Percentiles rank a stretch among this genome's conserved stretches.
Conservation (phyloP, 2,329 filamentous ascomycete species). For the Pseudogymnoascus sp. region DNA sequence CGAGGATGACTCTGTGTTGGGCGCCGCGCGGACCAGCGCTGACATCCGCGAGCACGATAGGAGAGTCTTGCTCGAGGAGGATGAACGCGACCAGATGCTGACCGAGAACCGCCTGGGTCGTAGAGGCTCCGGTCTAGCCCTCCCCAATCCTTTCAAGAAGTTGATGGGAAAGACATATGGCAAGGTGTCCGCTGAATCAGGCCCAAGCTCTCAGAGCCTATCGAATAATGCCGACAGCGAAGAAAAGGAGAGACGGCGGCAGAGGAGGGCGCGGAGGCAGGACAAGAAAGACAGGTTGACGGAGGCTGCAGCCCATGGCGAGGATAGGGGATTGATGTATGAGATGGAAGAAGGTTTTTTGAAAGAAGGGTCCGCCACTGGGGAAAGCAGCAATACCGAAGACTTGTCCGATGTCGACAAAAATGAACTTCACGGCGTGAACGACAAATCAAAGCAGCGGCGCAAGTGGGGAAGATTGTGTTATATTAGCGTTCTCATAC, state of each 20-base stretch:
- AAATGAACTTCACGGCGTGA: slow-evolving; percentile 41
- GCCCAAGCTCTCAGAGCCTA: slow-evolving; percentile 36
- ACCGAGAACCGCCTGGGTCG: slow-evolving; percentile 43
- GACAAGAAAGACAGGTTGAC: slow-evolving; percentile 48
- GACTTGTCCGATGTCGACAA: slow-evolving; percentile 54
- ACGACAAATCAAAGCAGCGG: slow-evolving; percentile 44
- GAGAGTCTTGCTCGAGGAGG: slow-evolving; percentile 68
- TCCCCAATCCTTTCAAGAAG: slow-evolving; percentile 37
- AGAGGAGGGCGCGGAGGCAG: slow-evolving; percentile 42
- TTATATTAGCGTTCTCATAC: slow-evolving; percentile 47
- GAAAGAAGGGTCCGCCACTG: slow-evolving; percentile 59
- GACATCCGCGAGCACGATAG: slow-evolving; percentile 66
- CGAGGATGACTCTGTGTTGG: slow-evolving; percentile 65
- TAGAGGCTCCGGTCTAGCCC: slow-evolving; percentile 22
- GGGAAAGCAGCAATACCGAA: slow-evolving; percentile 55
- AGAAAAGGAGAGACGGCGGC: slow-evolving; percentile 39
- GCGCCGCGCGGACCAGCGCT: slow-evolving; percentile 59
- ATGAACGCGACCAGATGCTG: slow-evolving; percentile 59
- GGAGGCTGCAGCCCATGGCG: slow-evolving; percentile 52
- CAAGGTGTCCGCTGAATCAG: slow-evolving; percentile 41
- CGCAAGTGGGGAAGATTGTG: slow-evolving; percentile 49
- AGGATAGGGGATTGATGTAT: slow-evolving; percentile 74
- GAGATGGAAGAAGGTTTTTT: slow-evolving; percentile 81
- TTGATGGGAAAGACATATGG: slow-evolving; percentile 25
- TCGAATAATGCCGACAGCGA: slow-evolving; percentile 6